Percentiles rank a stretch among this genome's conserved stretches.
Evolutionary conservation across 257 asterid species (phyloP).

Genomic region (Euphrasia confusa): DNA sequence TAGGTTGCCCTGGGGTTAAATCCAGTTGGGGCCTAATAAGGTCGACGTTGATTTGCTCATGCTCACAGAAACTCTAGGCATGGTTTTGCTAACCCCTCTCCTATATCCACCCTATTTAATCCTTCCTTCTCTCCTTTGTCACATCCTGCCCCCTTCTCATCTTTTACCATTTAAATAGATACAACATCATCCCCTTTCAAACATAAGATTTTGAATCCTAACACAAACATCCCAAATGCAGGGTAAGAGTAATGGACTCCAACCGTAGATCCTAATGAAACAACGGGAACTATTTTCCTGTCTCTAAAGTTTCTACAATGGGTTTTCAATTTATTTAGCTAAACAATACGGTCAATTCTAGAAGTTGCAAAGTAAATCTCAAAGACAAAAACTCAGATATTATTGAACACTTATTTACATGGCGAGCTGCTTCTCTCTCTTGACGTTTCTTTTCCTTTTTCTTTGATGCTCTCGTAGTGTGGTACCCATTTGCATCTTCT

Average conservation of each 20-base stretch:
- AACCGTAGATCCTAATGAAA: constrained; percentile 2
- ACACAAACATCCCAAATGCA: not conserved
- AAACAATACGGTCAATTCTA: not conserved
- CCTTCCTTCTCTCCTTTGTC: too few species aligned
- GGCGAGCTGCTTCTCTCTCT: constrained; percentile 91
- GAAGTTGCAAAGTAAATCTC: constrained; percentile 5
- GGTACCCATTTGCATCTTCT: constrained; percentile 56
- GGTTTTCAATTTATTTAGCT: not conserved
- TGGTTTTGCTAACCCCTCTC: too few species aligned
- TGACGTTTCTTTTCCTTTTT: constrained; percentile 86
- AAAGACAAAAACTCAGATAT: not conserved
- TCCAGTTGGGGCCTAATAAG: too few species aligned
- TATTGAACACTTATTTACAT: constrained; percentile 31
- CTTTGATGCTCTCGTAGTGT: constrained; percentile 56
- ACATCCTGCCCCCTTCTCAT: too few species aligned
- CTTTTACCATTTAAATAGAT: too few species aligned
- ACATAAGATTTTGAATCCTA: too few species aligned
- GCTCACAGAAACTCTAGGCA: too few species aligned
- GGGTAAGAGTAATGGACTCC: not conserved
- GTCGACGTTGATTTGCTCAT: too few species aligned
- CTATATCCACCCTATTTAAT: too few species aligned
- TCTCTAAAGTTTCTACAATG: constrained; percentile 6
- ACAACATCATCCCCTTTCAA: too few species aligned
- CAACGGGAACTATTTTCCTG: constrained; percentile 2
- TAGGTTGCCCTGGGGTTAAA: not conserved